Evolutionary conservation across 495 filamentous ascomycete genomes (phyloP).

Genomic region (Wilcoxina mikolae): DNA sequence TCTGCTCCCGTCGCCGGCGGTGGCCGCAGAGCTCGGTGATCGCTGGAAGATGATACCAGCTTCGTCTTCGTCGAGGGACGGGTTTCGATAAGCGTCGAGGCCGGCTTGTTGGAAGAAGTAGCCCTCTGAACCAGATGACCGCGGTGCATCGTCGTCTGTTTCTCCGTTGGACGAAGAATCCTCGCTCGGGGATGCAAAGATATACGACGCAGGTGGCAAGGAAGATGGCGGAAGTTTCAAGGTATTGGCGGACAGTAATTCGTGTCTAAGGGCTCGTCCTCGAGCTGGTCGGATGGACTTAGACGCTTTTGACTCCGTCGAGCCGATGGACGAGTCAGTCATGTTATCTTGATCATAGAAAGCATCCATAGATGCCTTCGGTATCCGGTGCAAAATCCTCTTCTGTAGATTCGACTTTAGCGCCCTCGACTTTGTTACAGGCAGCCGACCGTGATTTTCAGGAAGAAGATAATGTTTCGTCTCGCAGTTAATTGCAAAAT

Average conservation of each 20-base stretch:
- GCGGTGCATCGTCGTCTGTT: constrained; percentile 18
- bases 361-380: constrained; percentile 26
- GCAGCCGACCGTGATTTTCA: constrained; percentile 22
- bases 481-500: constrained; percentile 40
- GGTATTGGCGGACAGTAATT: constrained; percentile 20
- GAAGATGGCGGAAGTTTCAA: constrained; percentile 21
- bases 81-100: constrained; percentile 12
- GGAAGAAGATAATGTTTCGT: constrained; percentile 28
- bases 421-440: constrained; percentile 19
- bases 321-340: constrained; percentile 7
- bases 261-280: constrained; percentile 21
- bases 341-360: constrained; percentile 17
- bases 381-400: constrained; percentile 24
- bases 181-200: constrained; percentile 23
- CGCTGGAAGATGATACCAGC: constrained; percentile 4
- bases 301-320: constrained; percentile 10
- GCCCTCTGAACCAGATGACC: constrained; percentile 21
- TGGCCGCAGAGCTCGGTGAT: constrained; percentile 22
- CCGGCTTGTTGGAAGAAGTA: constrained; percentile 11
- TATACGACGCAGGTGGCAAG: constrained; percentile 24
- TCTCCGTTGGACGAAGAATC: constrained; percentile 24
- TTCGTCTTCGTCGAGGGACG: constrained; percentile 17
- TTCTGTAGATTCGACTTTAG: constrained; percentile 26
- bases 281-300: constrained; percentile 6
- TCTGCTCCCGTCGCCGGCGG: constrained; percentile 22